Percentiles rank a stretch among this genome's conserved stretches.
Conservation (phyloP, 164 flowering plant species). For the Taxillus chinensis region DNA sequence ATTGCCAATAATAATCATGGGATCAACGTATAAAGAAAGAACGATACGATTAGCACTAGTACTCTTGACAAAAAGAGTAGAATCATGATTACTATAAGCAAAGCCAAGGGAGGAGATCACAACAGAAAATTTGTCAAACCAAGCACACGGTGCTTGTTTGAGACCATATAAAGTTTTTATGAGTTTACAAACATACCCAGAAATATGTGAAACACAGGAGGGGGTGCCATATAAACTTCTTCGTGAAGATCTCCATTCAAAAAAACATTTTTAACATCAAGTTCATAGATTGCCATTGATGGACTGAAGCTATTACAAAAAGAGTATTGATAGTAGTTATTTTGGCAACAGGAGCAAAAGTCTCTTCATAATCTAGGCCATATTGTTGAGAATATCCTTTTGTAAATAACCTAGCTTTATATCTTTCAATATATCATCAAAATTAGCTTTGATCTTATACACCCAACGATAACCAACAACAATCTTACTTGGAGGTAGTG, state of each 20-base stretch:
- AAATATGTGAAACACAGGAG: neutral
- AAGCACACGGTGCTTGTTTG: neutral
- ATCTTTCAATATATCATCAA: too few species aligned
- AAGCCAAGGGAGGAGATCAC: neutral
- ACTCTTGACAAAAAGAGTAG: neutral
- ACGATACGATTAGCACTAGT: neutral
- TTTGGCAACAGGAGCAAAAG: too few species aligned
- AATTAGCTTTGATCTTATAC: too few species aligned
- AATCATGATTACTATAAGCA: neutral
- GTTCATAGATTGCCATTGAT: neutral
- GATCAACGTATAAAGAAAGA: neutral
- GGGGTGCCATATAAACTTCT: neutral
- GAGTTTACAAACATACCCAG: neutral
- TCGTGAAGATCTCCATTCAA: neutral
- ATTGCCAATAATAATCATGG: neutral
- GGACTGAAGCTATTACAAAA: neutral
- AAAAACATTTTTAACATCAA: slow-evolving; percentile 1
- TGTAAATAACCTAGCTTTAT: neutral
- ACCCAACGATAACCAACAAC: too few species aligned
- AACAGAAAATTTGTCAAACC: neutral
- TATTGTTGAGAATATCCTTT: neutral
- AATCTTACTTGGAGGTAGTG: neutral
- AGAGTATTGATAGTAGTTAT: neutral
- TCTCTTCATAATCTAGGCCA: neutral
- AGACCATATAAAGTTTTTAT: neutral